Conservation (phyloP, 2,329 filamentous ascomycete genomes). For the Aschersonia sp. region DNA sequence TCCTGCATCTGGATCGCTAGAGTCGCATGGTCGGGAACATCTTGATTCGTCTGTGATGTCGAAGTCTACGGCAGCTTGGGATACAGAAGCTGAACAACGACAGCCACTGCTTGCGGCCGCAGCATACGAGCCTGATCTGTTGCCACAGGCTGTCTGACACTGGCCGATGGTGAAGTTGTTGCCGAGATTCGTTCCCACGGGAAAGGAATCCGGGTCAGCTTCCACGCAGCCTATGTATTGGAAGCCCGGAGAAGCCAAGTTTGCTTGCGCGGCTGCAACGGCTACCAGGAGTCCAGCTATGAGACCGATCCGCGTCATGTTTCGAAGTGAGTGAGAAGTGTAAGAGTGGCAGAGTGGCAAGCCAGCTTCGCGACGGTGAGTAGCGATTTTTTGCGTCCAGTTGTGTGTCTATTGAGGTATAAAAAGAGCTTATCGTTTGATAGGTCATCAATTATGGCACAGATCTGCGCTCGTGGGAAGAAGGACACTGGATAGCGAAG, state of each 20-base stretch:
- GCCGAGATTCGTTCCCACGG: neutral
- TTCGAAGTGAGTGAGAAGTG: neutral
- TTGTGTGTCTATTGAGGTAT: too few relatives aligned
- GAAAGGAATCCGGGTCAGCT: constrained; percentile 2
- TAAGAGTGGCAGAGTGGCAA: neutral
- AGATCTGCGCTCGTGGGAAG: too few relatives aligned
- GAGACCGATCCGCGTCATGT: constrained; percentile 7
- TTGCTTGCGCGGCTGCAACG: constrained; percentile 7
- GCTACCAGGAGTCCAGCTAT: constrained; percentile 10
- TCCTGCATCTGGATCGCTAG: constrained; percentile 6
- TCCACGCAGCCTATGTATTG: constrained; percentile 16
- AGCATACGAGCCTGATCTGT: constrained; percentile 4
- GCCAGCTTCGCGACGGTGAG: neutral
- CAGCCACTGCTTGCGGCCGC: constrained; percentile 12
- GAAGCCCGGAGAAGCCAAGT: constrained; percentile 7
- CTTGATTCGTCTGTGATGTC: constrained; percentile 7
- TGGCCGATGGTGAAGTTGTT: constrained; percentile 7
- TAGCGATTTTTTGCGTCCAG: too few relatives aligned
- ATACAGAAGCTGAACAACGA: constrained; percentile 7
- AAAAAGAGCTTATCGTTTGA: too few relatives aligned
- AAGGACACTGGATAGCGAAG: too few relatives aligned
- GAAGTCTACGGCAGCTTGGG: constrained; percentile 2
- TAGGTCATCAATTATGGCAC: too few relatives aligned
- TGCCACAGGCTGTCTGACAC: constrained; percentile 9
- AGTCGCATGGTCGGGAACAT: constrained; percentile 9